Evolutionary conservation across 306 rosid genomes (phyloP), one percentile per base, ranked within the genome.

Genomic region (Quercus mongolica): DNA sequence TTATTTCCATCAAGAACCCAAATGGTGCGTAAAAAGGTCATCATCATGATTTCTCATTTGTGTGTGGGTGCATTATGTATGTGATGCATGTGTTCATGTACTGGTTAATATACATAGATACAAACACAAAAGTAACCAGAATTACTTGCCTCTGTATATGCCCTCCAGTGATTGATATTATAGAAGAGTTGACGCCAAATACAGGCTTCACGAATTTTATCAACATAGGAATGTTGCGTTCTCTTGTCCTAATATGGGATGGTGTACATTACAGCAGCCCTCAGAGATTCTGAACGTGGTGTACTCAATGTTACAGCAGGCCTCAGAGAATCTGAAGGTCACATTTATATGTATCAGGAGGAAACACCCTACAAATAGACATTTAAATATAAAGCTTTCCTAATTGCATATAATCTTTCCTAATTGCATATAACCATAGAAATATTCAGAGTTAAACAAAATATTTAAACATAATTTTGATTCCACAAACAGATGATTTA

Each of bases 181-280:
- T 59, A 18, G 98, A 92, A 51, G 90, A 81, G 82, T 86, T 94
- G 92, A 94, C 91, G 71, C 79, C 88, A 74, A 94, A 88, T 73
- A 92, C 94, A 71, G 98, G 97, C 82, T 94, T 87, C 75, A 49
- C 15, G 76, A 94, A 94, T 54, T 81, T 83, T 19, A 92, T 49
- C 23, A 86, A 67, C 84, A 92, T 80, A 6, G 85, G 88, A 69
- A 94, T 73, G 44, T 56, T 78, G 79, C 81, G 82, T 62, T 94
- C 90, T 86, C 58, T 92, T 62, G 98, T 92, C 85, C 87, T 88
- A 88, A 64, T 85, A 56, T 86, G 75, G 70, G 90, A 87, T 78
- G 95, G 62, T 62, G 91, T 91, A 72, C 94, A 79, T 91, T 80
- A 91, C 97, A 31, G 81, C 25, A 56, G 97, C 95, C 77, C 97